Conservation (phyloP, 2,329 filamentous ascomycete species). For the Colletotrichum sp. region DNA sequence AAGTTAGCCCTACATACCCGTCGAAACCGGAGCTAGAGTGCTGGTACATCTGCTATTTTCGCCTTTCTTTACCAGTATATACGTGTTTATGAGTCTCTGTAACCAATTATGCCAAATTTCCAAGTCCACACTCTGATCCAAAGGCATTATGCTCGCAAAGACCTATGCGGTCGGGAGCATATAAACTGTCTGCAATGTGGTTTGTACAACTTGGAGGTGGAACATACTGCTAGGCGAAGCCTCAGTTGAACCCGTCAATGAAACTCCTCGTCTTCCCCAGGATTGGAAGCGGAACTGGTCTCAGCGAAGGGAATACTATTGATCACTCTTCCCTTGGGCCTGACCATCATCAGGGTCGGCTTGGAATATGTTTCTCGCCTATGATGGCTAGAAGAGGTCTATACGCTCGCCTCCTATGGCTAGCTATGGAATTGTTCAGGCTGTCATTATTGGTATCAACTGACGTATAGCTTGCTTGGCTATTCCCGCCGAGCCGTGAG, state of each 20-base stretch:
- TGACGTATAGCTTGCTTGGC: neutral
- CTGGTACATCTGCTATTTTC: neutral
- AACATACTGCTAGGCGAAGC: fast-evolving
- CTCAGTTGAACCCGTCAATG: neutral
- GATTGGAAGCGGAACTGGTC: neutral
- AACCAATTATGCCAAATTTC: neutral
- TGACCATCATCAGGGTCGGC: fast-evolving
- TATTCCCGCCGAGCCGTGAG: neutral
- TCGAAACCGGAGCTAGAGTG: neutral
- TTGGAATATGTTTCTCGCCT: neutral
- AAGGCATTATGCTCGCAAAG: neutral
- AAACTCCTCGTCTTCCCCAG: neutral
- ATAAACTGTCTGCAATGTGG: neutral
- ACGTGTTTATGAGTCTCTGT: neutral
- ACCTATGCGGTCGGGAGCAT: neutral
- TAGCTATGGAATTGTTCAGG: too few species aligned
- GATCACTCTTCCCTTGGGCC: fast-evolving
- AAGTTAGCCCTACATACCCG: fast-evolving
- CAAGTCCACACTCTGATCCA: neutral
- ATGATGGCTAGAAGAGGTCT: neutral
- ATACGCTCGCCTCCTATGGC: too few species aligned
- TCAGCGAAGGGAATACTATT: neutral
- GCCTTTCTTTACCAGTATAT: neutral
- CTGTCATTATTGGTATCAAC: too few species aligned
- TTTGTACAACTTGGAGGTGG: too few species aligned